phyloP scores from a whole-genome alignment of 2,329 filamentous ascomycete genomes.

The Cercospora janseana region DNA sequence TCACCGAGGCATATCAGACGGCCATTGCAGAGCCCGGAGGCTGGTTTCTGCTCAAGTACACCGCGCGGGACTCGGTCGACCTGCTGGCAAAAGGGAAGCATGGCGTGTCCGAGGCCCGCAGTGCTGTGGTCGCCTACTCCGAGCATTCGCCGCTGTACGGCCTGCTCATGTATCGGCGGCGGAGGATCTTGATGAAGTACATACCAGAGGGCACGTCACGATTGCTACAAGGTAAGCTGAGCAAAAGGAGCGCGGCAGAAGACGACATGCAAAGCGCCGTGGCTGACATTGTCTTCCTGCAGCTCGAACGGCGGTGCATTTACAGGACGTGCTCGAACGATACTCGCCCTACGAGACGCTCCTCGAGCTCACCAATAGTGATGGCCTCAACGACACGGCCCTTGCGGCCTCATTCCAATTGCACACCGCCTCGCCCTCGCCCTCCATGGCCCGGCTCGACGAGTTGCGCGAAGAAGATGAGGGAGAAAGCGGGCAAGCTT shows the following conservation, averaged over 20 bases:
- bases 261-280: neutral
- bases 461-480: slow-evolving; percentile 94
- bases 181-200: slow-evolving; percentile 90
- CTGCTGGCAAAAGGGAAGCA: slow-evolving; percentile 73
- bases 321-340: slow-evolving; percentile 59
- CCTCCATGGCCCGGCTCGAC: slow-evolving; percentile 78
- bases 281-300: slow-evolving; percentile 16
- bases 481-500: slow-evolving; percentile 52
- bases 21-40: slow-evolving; percentile 81
- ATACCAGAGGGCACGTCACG: slow-evolving; percentile 87
- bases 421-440: slow-evolving; percentile 82
- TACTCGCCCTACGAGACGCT: slow-evolving; percentile 85
- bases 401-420: slow-evolving; percentile 85
- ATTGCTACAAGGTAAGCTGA: slow-evolving; percentile 76
- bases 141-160: slow-evolving; percentile 89
- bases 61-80: slow-evolving; percentile 81
- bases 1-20: slow-evolving; percentile 81
- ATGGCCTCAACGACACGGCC: slow-evolving; percentile 82
- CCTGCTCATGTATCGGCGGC: slow-evolving; percentile 81
- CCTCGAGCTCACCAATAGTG: slow-evolving; percentile 70
- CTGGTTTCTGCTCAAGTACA: slow-evolving; percentile 96
- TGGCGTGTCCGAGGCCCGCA: slow-evolving; percentile 80
- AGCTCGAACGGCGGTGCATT: slow-evolving; percentile 79
- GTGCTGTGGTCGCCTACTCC: slow-evolving; percentile 72
- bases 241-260: slow-evolving; percentile 12